Evolutionary conservation across 1,284 basidiomycete genomes (phyloP), one percentile per base, ranked within the genome.

Genomic region (Puccinia coronata): DNA sequence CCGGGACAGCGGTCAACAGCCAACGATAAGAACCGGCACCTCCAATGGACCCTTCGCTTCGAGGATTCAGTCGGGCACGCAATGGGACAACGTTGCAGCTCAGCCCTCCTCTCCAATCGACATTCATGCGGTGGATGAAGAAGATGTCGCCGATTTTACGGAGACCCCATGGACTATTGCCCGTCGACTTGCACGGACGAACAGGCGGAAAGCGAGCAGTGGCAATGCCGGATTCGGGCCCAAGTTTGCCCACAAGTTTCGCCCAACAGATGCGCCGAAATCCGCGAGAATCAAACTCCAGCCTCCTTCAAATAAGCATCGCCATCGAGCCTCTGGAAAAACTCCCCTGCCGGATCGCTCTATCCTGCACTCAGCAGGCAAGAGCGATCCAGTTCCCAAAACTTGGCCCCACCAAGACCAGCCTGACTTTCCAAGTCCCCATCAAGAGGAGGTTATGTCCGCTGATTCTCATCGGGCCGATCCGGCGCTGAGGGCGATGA

Each of bases 151-250:
- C 0, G 51, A 28, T 11, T 74, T 74, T 47, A 55, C 25, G 39
- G 72, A 74, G 23, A 74, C 49, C 39, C 72, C 72, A 25, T 74
- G 72, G 72, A 74, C 72, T 43, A 74, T 74, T 57, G 72, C 72
- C 49, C 72, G 72, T 57, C 72, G 72, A 39, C 55, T 74, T 5
- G 72, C 72, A 59, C n/a, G 39, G 39, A 74, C 36, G 39, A 74
- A 59, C 53, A 74, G 43, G 53, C 49, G 72, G 36, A 74, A 57
- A 74, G 47, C 12, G 69, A 71, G 69, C 34, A n/a, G 36, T 59
- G 16, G 51, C 49, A 20, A 8, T n/a, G 31, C 31, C 34, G 3
- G 39, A 59, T 31, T 28, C 41, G n/a, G 63, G 41, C 53, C 72
- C 55, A 31, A 74, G 36, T 74, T 74, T 59, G 34, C 25, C 20